Evolutionary conservation across 2,329 filamentous ascomycete species (phyloP), one percentile per base, ranked within the genome.

Genomic region (Fusarium oligoseptatum): DNA sequence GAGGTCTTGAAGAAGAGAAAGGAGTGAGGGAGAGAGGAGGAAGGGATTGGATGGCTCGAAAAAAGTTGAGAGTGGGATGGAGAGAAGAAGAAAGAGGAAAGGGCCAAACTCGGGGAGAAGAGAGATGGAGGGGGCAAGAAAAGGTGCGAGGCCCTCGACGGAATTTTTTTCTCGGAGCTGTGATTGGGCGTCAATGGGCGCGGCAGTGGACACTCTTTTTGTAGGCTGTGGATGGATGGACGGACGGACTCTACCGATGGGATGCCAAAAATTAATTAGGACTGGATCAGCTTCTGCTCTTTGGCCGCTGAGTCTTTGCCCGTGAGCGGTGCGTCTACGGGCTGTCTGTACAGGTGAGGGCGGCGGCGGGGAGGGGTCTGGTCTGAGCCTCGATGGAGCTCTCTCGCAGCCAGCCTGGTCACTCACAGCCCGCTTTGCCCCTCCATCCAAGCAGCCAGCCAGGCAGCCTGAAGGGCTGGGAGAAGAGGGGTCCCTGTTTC

Each of bases 111-210:
- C 71, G 76, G 76, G 48, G 76, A 78, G 68, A 73, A 69, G 63
- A 76, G 70, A 69, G 70, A 77, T 75, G 73, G 76, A 78, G 79
- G 78, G 80, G 80, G 77, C 76, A 77, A 80, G 78, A 76, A 80
- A 81, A 79, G 74, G 79, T 80, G 80, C 74, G 78, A 83, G 71
- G 75, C 73, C 75, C 76, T 80, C 71, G 76, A 78, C 75, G 81
- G 79, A 82, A 80, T 83, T 84, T 83, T 84, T 83, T 82, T 77
- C 77, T 80, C 73, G 75, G 64, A 70, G 71, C 75, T 81, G 77
- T 84, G 82, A 84, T 84, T 84, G 82, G 82, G 78, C 72, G 74
- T 77, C 60, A 67, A 60, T 63, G 64, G 68, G 71, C 29, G 69
- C 71, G 64, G 70, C 76, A 74, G 79, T 80, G 77, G 79, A 70